Base-by-base conservation (phyloP, 176 grass and related monocot genomes). In the Musa troglodytarum region DNA sequence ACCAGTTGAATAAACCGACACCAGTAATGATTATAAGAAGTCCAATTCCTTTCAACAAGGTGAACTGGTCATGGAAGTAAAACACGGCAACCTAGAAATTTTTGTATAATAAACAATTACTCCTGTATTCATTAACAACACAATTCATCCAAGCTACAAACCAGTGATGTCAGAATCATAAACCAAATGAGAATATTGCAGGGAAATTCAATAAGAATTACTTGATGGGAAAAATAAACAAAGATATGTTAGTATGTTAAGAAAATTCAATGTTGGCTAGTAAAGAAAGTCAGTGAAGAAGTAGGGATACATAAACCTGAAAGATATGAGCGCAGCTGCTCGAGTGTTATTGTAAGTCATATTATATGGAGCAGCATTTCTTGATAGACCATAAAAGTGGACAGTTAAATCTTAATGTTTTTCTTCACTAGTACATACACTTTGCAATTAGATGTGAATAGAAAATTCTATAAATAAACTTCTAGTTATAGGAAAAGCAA, bases 1-100 rank as follows among this genome's bases (percentile, higher is more conserved):
- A 99, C 95, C 88, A 94, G 82, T 99, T 99, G 88, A 99, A 99
- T 84, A 99, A 87, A 75, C 95, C 76, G 79, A 99, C 90, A 72
- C 95, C 95, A 82, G 89, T 53, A 91, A 99, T 89, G 81, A 92
- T 94, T 34, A 88, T 94, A 73, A 84, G 52, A 73, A 99, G 95
- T 74, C 95, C 95, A 77, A 75, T 6, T 51, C 88, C 95, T 80
- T 99, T 99, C 65, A 94, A 83, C 83, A 81, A 88, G 50, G 90
- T 94, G 83, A 99, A 99, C 50, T 84, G 71, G 74, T 99, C 95
- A 69, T 99, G 95, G 78, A 94, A 99, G 78, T 99, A 99, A 84
- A 99, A 90, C 57, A 99, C 95, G 16, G 95, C 95, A 74, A 94
- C 95, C 95, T 99, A 88, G 86, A 85, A 24, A 53, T 25, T 66